Evolutionary conservation across 805 yeast genomes (phyloP).

Genomic region (Sugiyamaella qingdaonensis): DNA sequence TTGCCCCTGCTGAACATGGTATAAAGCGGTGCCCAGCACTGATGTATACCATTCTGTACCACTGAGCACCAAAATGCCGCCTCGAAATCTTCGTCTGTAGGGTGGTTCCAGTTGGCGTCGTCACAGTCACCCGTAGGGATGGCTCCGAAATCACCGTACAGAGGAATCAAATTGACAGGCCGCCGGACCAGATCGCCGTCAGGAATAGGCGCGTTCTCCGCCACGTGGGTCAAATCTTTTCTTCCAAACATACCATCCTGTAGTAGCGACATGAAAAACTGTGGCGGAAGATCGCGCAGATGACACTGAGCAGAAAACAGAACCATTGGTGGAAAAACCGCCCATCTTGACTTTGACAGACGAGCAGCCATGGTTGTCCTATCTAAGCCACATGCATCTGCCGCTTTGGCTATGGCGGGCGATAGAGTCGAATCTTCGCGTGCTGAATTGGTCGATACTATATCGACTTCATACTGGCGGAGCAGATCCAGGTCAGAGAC

Average conservation of each 20-base stretch:
- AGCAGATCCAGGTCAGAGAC: not conserved
- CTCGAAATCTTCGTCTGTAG: constrained; percentile 42
- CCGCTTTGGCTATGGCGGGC: not conserved
- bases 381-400: not conserved
- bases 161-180: constrained; percentile 56
- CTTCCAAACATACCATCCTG: constrained; percentile 20
- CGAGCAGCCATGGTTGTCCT: not conserved
- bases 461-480: not conserved
- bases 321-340: constrained; percentile 64
- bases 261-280: constrained; percentile 26
- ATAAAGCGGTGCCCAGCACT: constrained; percentile 78
- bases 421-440: not conserved
- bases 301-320: constrained; percentile 47
- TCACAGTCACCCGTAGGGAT: constrained; percentile 12
- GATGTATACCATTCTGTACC: constrained; percentile 69
- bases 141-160: constrained; percentile 64
- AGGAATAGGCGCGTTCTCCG: constrained; percentile 64
- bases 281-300: not conserved
- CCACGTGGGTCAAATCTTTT: constrained; percentile 50
- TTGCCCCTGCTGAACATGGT: constrained; percentile 90
- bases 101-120: constrained; percentile 23
- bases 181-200: constrained; percentile 53
- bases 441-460: not conserved
- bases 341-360: constrained; percentile 48
- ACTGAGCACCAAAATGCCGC: constrained; percentile 67